Evolutionary conservation across 352 stramenopile genomes (phyloP), one percentile per base, ranked within the genome.

Genomic region (Globisporangium yorkense): DNA sequence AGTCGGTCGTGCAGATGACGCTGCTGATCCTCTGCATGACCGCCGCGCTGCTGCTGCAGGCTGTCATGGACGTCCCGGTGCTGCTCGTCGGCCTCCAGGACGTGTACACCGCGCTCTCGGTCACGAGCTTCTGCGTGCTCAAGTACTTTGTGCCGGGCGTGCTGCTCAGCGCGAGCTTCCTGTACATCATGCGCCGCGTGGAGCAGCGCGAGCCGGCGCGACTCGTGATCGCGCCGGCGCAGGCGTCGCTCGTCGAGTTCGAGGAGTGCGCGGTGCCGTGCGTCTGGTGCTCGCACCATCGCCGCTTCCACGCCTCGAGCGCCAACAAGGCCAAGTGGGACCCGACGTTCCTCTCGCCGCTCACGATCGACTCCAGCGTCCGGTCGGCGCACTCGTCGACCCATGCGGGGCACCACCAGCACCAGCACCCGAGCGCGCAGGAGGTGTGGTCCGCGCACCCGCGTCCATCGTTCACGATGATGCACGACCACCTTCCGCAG

Each of bases 151-250:
- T 78, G 7, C 71, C 80, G 7, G 74, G 63, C 0, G 41, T 87
- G 15, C 61, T 84, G n/a, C 54, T 89, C 43, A 89, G 75, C 40
- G 33, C 71, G 10, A 65, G 65, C 5, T 89, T 89, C 65, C 62
- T 89, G 33, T 89, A 88, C 57, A 87, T 87, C 60, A 89, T 89
- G 80, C 72, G 80, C 0, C 74, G 80, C 15, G 75, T 89, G 16
- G 75, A 89, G 59, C 75, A 86, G 65, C 75, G 71, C 12, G 75
- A 84, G 21, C 74, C 75, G 12, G 70, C 72, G 33, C 63, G 77
- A 31, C 68, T 82, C 41, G 62, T 87, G 21, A 66, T 85, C n/a
- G 56, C 80, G 55, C 73, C 76, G 12, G 68, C 70, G 13, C 68
- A 53, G 21, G 21, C 21, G 15, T 79, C 73, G 35, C 64, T 89